A percentile compares a stretch with the other conserved stretches of the same genome.
Evolutionary conservation across 139 green algal species (phyloP).

Genomic region (Closterium sp.): DNA sequence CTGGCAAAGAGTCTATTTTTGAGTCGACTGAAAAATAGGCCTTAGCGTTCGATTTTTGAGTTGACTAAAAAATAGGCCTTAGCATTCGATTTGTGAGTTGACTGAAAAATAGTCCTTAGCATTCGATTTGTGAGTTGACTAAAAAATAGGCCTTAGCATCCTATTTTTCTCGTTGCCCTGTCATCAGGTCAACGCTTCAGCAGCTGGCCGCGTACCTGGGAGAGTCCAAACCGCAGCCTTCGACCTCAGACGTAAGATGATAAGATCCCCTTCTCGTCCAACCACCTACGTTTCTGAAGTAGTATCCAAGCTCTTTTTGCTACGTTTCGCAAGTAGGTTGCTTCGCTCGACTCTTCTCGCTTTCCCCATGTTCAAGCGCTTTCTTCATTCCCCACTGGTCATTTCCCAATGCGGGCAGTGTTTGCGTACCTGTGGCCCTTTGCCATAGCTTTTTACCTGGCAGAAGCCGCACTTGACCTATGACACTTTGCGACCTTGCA

Average conservation of each 20-base stretch:
- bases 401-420: neutral
- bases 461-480: neutral
- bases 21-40: too few species aligned
- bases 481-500: too few species aligned
- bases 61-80: too few species aligned
- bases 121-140: too few species aligned
- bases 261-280: neutral
- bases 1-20: too few species aligned
- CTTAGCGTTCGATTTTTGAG: too few species aligned
- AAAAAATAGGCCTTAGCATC: too few species aligned
- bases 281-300: neutral
- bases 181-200: neutral
- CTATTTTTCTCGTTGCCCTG: neutral
- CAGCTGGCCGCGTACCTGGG: neutral
- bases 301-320: too few species aligned
- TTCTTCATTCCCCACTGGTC: neutral
- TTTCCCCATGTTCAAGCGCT: neutral
- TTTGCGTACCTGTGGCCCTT: neutral
- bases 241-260: neutral
- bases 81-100: too few species aligned
- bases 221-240: neutral
- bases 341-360: neutral
- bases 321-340: neutral
- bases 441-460: neutral
- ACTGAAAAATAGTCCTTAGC: too few species aligned